These are phyloP conservation scores for Cucurbita maxima DNA, from an alignment of 306 rosid species.

Conservation along the genomic window DNA sequence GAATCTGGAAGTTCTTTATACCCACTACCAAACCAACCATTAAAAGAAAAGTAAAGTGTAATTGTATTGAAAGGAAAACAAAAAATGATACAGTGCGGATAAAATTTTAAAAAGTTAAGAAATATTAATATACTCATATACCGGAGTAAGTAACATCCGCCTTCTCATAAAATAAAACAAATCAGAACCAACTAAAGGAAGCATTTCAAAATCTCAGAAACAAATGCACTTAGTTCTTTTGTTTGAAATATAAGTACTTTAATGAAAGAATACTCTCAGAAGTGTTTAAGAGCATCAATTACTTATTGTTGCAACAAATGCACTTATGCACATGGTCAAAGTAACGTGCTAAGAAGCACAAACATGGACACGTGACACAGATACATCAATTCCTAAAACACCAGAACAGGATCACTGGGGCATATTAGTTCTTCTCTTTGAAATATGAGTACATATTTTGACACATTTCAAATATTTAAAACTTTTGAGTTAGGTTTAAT, in stretches of 20 bases:
- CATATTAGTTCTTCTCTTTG: not conserved
- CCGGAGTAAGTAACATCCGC: not conserved
- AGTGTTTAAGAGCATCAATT: not conserved
- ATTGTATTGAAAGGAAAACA: not conserved
- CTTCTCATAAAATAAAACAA: not conserved
- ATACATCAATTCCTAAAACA: not conserved
- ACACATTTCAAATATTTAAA: not conserved
- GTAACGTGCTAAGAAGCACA: not conserved
- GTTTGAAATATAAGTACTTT: not conserved
- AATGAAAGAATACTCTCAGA: not conserved
- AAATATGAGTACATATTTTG: not conserved
- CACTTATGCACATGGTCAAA: not conserved
- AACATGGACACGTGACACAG: not conserved
- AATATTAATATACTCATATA: not conserved
- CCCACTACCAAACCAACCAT: too few relatives aligned
- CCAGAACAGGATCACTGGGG: not conserved
- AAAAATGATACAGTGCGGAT: not conserved
- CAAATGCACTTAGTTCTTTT: too few relatives aligned
- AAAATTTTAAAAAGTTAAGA: not conserved
- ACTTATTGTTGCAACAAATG: not conserved
- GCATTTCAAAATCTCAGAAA: not conserved
- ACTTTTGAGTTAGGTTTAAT: not conserved
- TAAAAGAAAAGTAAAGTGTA: not conserved
- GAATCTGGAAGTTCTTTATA: too few relatives aligned
- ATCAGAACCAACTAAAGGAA: not conserved